phyloP scores from a whole-genome alignment of 116 monocot species.

The Phalaenopsis hybrid region DNA sequence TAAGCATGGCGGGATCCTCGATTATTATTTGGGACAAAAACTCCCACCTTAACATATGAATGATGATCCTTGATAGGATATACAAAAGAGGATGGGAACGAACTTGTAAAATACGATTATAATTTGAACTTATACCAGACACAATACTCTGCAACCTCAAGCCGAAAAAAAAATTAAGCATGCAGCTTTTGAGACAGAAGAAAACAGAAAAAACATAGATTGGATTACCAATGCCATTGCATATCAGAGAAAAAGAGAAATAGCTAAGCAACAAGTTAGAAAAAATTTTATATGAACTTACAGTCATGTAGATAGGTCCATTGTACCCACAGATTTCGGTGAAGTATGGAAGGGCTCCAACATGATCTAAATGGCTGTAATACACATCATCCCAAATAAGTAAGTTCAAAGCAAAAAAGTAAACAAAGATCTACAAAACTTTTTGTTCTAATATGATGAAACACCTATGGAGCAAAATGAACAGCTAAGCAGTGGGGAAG shows the following conservation, averaged over 20 bases:
- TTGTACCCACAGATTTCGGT: slow-evolving; percentile 84
- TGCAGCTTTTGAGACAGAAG: neutral
- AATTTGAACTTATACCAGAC: neutral
- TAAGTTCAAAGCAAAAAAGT: neutral
- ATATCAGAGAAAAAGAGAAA: neutral
- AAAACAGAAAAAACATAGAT: neutral
- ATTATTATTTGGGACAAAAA: neutral
- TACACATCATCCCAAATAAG: slow-evolving; percentile 2
- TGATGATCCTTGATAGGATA: neutral
- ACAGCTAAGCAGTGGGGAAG: neutral
- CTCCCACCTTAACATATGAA: neutral
- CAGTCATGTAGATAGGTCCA: slow-evolving; percentile 90
- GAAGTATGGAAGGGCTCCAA: slow-evolving; percentile 93
- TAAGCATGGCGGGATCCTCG: neutral
- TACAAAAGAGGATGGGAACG: neutral
- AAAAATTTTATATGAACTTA: slow-evolving; percentile 22
- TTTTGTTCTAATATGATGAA: neutral
- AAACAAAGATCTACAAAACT: slow-evolving; percentile 2
- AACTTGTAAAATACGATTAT: neutral
- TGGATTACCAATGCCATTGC: neutral
- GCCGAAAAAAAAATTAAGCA: neutral
- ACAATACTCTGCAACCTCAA: neutral
- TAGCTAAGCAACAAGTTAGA: neutral
- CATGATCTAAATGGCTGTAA: slow-evolving; percentile 81
- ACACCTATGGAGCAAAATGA: neutral